These are phyloP conservation scores for Madurella fahalii DNA, from an alignment of 2,329 filamentous ascomycete species.

Conservation along the genomic window DNA sequence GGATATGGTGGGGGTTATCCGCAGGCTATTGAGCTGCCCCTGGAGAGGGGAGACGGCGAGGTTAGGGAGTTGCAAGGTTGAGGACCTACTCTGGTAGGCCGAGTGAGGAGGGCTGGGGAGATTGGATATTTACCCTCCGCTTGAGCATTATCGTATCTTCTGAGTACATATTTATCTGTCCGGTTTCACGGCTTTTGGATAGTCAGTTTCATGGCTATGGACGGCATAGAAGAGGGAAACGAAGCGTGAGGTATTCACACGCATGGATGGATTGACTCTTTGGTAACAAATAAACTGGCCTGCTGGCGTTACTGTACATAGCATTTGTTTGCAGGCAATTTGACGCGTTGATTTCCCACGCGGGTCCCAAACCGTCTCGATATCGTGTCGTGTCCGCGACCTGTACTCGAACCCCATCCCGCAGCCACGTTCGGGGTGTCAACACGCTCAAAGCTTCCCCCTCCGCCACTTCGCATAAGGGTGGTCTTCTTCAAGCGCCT, in stretches of 20 bases:
- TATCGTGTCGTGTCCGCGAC: too few relatives aligned
- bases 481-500: conserved; percentile 36
- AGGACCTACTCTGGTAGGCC: not conserved
- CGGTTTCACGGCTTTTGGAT: too few relatives aligned
- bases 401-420: too few relatives aligned
- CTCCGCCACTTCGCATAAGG: conserved; percentile 41
- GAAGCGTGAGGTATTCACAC: too few relatives aligned
- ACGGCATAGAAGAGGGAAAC: too few relatives aligned
- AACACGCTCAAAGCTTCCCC: conserved; percentile 2
- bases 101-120: not conserved
- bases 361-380: too few relatives aligned
- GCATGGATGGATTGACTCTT: not conserved
- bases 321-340: too few relatives aligned
- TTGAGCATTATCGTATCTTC: not conserved
- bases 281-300: too few relatives aligned
- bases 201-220: too few relatives aligned
- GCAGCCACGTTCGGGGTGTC: too few relatives aligned
- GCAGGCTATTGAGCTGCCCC: conserved; percentile 30
- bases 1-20: not conserved
- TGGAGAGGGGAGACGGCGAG: conserved; percentile 30
- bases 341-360: too few relatives aligned
- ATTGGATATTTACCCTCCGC: not conserved
- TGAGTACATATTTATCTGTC: not conserved
- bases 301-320: too few relatives aligned
- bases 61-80: conserved; percentile 31